These are phyloP conservation scores for Auriscalpium microsporum DNA, from an alignment of 768 basidiomycete genomes.

Conservation along the genomic window DNA sequence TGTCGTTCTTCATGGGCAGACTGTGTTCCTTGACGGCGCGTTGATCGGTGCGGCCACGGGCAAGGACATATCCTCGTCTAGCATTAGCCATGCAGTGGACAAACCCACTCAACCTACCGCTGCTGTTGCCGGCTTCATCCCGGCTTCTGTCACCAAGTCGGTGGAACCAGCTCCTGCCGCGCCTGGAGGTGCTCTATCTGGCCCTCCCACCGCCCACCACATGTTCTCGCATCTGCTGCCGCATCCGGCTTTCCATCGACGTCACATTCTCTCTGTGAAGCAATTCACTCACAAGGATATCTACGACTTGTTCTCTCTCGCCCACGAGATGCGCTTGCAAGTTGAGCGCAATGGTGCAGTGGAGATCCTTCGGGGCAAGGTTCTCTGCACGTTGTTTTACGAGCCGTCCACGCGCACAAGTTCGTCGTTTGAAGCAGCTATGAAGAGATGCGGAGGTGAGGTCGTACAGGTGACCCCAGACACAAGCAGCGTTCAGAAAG, in stretches of 20 bases:
- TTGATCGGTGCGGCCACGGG: constrained; percentile 53
- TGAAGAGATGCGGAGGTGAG: constrained; percentile 96
- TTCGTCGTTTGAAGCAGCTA: constrained; percentile 94
- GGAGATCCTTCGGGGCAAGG: constrained; percentile 84
- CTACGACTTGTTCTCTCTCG: constrained; percentile 88
- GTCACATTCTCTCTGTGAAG: constrained; percentile 90
- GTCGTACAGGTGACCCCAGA: constrained; percentile 82
- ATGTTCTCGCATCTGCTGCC: constrained; percentile 43
- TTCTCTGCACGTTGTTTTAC: constrained; percentile 90
- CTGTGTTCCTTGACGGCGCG: constrained; percentile 80
- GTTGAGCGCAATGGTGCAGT: constrained; percentile 86
- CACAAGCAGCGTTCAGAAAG: constrained; percentile 84
- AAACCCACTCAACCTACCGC: constrained; percentile 1
- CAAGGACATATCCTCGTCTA: constrained; percentile 61
- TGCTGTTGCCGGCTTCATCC: not conserved
- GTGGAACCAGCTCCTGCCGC: not conserved
- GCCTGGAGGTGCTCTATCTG: constrained; percentile 19
- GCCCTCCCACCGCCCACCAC: constrained; percentile 26
- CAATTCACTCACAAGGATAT: constrained; percentile 86
- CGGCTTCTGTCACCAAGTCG: not conserved
- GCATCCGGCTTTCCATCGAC: constrained; percentile 85
- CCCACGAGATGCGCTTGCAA: constrained; percentile 93
- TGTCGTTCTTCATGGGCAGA: constrained; percentile 84
- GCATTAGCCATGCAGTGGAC: constrained; percentile 5
- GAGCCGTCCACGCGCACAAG: constrained; percentile 96